Evolutionary conservation across 352 stramenopile species (phyloP), one percentile per base, ranked within the genome.

Genomic region (Pythium monospermum): DNA sequence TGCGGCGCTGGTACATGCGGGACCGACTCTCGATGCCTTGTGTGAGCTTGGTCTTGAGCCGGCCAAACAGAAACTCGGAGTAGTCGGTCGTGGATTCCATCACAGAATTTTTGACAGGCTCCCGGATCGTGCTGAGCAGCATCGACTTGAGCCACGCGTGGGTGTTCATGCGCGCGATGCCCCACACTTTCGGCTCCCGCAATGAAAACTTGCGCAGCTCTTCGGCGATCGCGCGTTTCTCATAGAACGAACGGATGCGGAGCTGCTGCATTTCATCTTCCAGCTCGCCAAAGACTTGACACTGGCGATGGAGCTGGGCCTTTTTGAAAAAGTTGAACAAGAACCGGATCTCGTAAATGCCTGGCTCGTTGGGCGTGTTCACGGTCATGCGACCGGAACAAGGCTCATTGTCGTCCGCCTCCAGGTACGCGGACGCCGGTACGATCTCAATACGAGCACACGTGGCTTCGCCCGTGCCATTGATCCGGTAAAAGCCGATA

Each of bases 261-360:
- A 83, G 50, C 38, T 73, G 61, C 45, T 85, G 71, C 71, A 85
- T 83, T 25, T 83, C 57, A n/a, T 85, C 71, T 61, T 85, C 73
- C 0, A 85, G 62, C 4, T 68, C 50, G 1, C 73, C 71, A 54
- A 83, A 83, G 2, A 73, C 59, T 57, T 85, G 73, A 43, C 73
- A 85, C 28, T 79, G 69, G 4, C 73, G 69, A 63, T 85, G 73
- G 0, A 85, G 42, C 27, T 79, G 64, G 4, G 69, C 71, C 21
- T 78, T 58, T 43, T 79, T 77, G 43, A 82, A 85, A 39, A 81
- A 83, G 41, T 85, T 85, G 53, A 83, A 79, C 22, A 85, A 46
- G 57, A 85, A 85, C 0, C 71, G 73, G 18, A 85, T 72, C 45
- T 85, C 73, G 53, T 85, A 85, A 22, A 85, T 64, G 1, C 73